A percentile compares a stretch with the other conserved stretches of the same genome.
These are phyloP conservation scores for Diplodia mutila DNA, from an alignment of 2,329 filamentous ascomycete species.

Conservation along the genomic window DNA sequence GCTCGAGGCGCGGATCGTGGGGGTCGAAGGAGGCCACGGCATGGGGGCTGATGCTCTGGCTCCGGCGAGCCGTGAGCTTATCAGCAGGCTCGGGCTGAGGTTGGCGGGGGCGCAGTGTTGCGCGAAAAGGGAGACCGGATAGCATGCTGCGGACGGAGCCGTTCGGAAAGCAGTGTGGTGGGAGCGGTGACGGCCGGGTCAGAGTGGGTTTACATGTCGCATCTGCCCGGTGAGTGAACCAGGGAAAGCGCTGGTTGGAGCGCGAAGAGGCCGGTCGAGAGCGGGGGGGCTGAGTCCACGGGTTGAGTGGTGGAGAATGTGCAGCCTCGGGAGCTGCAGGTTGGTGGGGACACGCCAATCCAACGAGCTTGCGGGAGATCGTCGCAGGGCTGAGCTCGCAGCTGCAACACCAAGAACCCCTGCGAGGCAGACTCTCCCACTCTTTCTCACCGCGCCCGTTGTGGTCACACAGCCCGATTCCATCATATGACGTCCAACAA, in stretches of 20 bases:
- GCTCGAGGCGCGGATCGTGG: background rate
- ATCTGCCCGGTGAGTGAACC: background rate
- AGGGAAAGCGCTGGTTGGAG: constrained; percentile 7
- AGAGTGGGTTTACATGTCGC: constrained; percentile 23
- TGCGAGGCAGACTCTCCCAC: background rate
- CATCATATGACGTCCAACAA: background rate
- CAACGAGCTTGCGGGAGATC: constrained; percentile 8
- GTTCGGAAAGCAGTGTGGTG: background rate
- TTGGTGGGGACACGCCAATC: constrained; percentile 5
- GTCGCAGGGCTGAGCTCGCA: constrained; percentile 6
- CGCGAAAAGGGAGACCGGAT: constrained; percentile 23
- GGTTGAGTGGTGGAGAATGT: constrained; percentile 2
- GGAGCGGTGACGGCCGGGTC: constrained; percentile 15
- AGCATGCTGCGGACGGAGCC: constrained; percentile 12
- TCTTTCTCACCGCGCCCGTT: background rate
- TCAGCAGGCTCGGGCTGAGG: background rate
- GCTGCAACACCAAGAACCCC: background rate
- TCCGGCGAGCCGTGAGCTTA: background rate
- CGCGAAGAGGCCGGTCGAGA: background rate
- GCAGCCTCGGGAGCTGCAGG: background rate
- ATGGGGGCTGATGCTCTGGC: constrained; percentile 6
- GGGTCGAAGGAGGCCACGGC: background rate
- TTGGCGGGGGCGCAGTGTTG: constrained; percentile 7
- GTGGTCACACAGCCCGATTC: background rate
- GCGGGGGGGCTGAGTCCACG: constrained; percentile 9